Evolutionary conservation across 768 basidiomycete species (phyloP).

Genomic region (Leucocoprinus birnbaumii): DNA sequence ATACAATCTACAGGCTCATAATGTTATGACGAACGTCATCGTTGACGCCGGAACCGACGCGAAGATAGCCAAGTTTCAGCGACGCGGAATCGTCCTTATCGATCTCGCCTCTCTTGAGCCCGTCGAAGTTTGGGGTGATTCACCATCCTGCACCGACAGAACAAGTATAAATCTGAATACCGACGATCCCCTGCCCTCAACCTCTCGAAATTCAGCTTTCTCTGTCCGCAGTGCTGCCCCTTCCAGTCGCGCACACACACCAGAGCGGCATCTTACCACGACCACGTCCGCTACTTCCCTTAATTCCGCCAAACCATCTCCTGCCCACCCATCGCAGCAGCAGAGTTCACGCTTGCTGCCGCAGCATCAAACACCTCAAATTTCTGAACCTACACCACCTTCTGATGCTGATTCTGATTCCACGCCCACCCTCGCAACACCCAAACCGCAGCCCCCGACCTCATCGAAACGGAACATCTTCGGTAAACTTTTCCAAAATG

Average conservation of each 20-base stretch:
- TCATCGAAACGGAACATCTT: constrained; percentile 57
- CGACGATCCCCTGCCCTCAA: background rate
- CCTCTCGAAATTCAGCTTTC: constrained; percentile 1
- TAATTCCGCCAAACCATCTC: constrained; percentile 10
- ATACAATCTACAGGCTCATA: constrained; percentile 86
- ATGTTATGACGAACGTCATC: constrained; percentile 82
- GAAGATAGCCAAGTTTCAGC: constrained; percentile 76
- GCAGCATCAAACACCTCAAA: constrained; percentile 5
- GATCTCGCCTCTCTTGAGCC: constrained; percentile 79
- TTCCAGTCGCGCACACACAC: constrained; percentile 6
- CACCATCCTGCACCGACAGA: constrained; percentile 6
- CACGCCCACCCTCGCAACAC: constrained; percentile 18
- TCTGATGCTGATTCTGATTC: background rate
- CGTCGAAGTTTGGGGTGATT: constrained; percentile 63
- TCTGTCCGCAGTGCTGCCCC: background rate
- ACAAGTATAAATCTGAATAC: background rate
- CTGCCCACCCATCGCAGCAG: constrained; percentile 13
- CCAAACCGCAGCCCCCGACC: constrained; percentile 24
- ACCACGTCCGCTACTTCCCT: constrained; percentile 26
- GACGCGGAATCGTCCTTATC: constrained; percentile 73
- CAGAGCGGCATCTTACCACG: constrained; percentile 10
- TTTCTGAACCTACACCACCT: background rate
- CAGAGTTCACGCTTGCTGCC: constrained; percentile 14
- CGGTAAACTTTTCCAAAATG: constrained; percentile 64
- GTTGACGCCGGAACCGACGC: constrained; percentile 88